phyloP scores from a whole-genome alignment of 208 protist species.

The Trypanosoma rangeli region DNA sequence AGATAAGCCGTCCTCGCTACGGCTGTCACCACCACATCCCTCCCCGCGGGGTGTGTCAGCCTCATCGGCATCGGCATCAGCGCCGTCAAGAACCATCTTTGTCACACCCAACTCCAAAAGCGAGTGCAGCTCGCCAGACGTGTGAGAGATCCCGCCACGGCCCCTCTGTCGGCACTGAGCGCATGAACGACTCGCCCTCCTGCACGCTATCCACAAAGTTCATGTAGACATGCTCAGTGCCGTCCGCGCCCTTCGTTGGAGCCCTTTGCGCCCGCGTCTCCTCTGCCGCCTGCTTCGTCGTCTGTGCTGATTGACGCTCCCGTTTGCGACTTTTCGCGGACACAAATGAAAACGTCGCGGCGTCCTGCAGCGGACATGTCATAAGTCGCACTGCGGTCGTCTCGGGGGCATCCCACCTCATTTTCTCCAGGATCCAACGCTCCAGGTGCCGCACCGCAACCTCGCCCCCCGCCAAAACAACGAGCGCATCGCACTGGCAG shows the following conservation, averaged over 20 bases:
- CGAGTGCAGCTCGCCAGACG: slow-evolving; percentile 62
- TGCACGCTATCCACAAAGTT: slow-evolving; percentile 61
- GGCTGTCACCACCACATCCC: no score
- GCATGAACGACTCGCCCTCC: slow-evolving; percentile 66
- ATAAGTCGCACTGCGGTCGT: slow-evolving; percentile 57
- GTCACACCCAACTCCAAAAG: slow-evolving; percentile 21
- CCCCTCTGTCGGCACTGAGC: slow-evolving; percentile 47
- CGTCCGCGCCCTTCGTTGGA: slow-evolving; percentile 11
- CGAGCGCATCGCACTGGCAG: slow-evolving; percentile 50
- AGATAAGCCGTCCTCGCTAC: no score
- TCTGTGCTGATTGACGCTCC: neutral
- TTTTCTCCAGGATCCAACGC: slow-evolving; percentile 78
- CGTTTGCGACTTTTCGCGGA: slow-evolving; percentile 9
- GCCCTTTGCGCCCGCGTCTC: neutral
- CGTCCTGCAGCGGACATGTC: slow-evolving; percentile 54
- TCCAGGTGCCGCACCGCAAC: slow-evolving; percentile 76
- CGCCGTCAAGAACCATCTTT: no score
- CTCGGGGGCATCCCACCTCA: slow-evolving; percentile 63
- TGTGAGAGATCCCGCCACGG: slow-evolving; percentile 53
- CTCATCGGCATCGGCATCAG: no score
- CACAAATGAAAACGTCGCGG: slow-evolving; percentile 57
- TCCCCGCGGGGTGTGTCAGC: no score
- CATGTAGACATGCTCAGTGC: slow-evolving; percentile 56
- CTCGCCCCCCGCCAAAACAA: slow-evolving; percentile 70
- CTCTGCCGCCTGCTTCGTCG: slow-evolving; percentile 19